phyloP scores from a whole-genome alignment of 192 early-diverging fungal species.

The Chytriomyces hyalinus region DNA sequence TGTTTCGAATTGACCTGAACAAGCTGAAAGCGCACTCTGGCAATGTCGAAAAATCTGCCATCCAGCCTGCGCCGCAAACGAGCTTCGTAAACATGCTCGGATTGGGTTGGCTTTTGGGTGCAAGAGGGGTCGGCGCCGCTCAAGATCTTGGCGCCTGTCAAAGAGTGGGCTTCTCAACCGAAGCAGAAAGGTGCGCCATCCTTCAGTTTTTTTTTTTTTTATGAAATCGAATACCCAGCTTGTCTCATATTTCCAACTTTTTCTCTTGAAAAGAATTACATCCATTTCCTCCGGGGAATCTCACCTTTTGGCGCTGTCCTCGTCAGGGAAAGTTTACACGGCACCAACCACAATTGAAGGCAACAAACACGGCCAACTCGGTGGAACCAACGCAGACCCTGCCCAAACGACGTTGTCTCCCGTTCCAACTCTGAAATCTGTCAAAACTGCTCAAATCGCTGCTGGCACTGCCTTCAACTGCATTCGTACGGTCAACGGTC shows the following conservation, averaged over 20 bases:
- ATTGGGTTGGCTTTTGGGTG: neutral
- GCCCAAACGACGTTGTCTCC: neutral
- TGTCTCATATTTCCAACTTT: neutral
- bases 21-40: neutral
- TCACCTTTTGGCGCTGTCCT: constrained; percentile 44
- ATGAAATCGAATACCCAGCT: too few relatives aligned
- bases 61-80: neutral
- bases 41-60: neutral
- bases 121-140: neutral
- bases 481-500: constrained; percentile 40
- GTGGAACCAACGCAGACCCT: neutral
- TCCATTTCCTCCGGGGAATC: constrained; percentile 39
- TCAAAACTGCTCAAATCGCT: constrained; percentile 37
- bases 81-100: neutral
- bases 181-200: neutral
- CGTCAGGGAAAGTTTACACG: constrained; percentile 33
- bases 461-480: constrained; percentile 44
- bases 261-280: constrained; percentile 16
- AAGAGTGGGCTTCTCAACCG: neutral
- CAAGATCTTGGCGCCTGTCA: neutral
- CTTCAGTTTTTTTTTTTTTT: neutral
- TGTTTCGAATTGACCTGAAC: constrained; percentile 7
- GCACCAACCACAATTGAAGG: neutral
- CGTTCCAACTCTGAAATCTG: neutral
- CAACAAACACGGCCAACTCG: constrained; percentile 40